Evolutionary conservation across 2,329 filamentous ascomycete genomes (phyloP), one percentile per base, ranked within the genome.

Genomic region (Apiospora saccharicola): DNA sequence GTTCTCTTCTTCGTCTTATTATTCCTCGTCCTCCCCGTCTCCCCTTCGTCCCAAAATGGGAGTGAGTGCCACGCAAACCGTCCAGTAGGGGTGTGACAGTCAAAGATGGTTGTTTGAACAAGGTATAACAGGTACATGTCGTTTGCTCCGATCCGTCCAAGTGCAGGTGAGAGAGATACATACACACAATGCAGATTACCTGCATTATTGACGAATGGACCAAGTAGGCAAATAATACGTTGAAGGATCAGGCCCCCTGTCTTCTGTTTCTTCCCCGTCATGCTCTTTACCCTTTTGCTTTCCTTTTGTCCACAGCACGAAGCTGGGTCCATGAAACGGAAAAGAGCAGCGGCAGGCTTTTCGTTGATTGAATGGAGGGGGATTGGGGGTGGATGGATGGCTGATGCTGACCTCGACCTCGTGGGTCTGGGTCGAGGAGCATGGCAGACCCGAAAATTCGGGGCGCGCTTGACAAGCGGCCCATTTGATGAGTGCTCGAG

Each of bases 401-500:
- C 34, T 64, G 34, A 12, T 37, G 30, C 53, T 61, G 53, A 46
- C 44, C 44, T 30, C 53, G 26, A 61, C 30, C 53, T 61, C 53
- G 53, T 61, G 53, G 53, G 53, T 61, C 53, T 61, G 53, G 53
- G 53, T 61, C 53, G 57, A 64, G 30, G 30, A 64, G 57, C 57
- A 64, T 64, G 57, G 57, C 57, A 64, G 57, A 41, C 57, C 57
- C 57, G 57, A 22, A 64, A 64, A 64, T 34, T 64, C 41, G 57
- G 57, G 57, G 57, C 57, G 22, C 57, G 57, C 57, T 64, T 41
- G 57, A 64, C 57, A 64, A 64, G 34, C 57, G 57, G 41, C 30
- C 57, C 57, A 64, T 64, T 64, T 41, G 30, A 34, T n/a, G 57
- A 19, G 22, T 37, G 34, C 34, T 41, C 57, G 57, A 41, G 19